These are phyloP conservation scores for Aleurites moluccanus DNA, from an alignment of 441 rosid species.

Conservation along the genomic window DNA sequence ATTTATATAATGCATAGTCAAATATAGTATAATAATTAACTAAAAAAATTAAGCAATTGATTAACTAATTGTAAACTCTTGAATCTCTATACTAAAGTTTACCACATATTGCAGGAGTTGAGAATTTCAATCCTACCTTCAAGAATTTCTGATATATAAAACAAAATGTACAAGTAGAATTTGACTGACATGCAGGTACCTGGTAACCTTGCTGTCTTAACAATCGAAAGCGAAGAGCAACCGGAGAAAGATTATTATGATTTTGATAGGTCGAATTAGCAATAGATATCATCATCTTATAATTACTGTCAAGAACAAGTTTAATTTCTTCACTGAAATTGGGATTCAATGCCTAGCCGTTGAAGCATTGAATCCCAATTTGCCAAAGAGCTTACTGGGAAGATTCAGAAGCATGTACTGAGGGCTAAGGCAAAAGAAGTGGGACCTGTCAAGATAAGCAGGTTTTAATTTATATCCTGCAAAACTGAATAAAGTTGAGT, in stretches of 20 bases:
- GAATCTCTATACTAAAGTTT: too few species aligned
- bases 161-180: too few species aligned
- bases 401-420: constrained; percentile 80
- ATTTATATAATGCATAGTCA: too few species aligned
- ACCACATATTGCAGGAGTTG: too few species aligned
- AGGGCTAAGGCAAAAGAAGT: constrained; percentile 72
- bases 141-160: too few species aligned
- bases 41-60: too few species aligned
- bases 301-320: constrained; percentile 33
- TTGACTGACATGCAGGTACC: constrained; percentile 35
- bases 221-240: constrained; percentile 46
- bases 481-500: background rate
- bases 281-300: background rate
- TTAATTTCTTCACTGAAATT: constrained; percentile 40
- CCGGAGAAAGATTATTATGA: constrained; percentile 28
- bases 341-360: constrained; percentile 41
- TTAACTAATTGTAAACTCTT: too few species aligned
- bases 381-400: constrained; percentile 95
- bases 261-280: background rate
- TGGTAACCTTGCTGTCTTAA: constrained; percentile 49
- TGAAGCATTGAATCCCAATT: too few species aligned
- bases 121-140: too few species aligned
- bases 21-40: too few species aligned
- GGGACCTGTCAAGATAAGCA: constrained; percentile 68
- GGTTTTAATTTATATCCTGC: constrained; percentile 37